Evolutionary conservation across 345 rosid genomes (phyloP).

Genomic region (Salix udensis): DNA sequence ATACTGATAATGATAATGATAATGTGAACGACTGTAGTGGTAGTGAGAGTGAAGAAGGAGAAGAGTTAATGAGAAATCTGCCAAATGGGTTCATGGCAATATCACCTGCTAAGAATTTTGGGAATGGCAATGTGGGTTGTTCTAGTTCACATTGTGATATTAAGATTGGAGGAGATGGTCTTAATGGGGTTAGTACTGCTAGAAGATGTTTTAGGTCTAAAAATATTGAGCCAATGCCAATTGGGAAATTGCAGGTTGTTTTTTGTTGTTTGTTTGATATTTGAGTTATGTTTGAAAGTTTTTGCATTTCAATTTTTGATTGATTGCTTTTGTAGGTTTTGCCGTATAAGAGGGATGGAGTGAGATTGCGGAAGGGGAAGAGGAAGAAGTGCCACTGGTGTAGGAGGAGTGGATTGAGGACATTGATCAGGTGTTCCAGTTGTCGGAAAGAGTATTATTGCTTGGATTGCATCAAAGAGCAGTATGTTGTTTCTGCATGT

Average conservation of each 20-base stretch:
- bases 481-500: slow-evolving; percentile 34
- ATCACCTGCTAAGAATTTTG: slow-evolving; percentile 46
- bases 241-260: slow-evolving; percentile 63
- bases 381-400: slow-evolving; percentile 86
- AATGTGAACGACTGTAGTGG: background rate
- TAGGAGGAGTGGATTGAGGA: slow-evolving; percentile 40
- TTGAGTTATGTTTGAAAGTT: background rate
- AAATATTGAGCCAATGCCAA: slow-evolving; percentile 70
- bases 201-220: slow-evolving; percentile 76
- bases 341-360: slow-evolving; percentile 52
- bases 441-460: slow-evolving; percentile 72
- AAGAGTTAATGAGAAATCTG: slow-evolving; percentile 64
- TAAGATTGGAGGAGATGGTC: slow-evolving; percentile 55
- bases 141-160: slow-evolving; percentile 51
- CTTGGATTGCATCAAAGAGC: slow-evolving; percentile 61
- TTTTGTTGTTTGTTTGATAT: background rate
- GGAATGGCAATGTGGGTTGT: slow-evolving; percentile 37
- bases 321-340: slow-evolving; percentile 31
- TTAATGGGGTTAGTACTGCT: slow-evolving; percentile 19
- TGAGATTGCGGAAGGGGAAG: slow-evolving; percentile 51
- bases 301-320: background rate
- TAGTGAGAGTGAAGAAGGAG: slow-evolving; percentile 2
- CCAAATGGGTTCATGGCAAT: slow-evolving; percentile 95
- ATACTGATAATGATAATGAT: too few species aligned
- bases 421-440: slow-evolving; percentile 61